phyloP scores from a whole-genome alignment of 306 rosid species.

The Begonia peltatifolia region DNA sequence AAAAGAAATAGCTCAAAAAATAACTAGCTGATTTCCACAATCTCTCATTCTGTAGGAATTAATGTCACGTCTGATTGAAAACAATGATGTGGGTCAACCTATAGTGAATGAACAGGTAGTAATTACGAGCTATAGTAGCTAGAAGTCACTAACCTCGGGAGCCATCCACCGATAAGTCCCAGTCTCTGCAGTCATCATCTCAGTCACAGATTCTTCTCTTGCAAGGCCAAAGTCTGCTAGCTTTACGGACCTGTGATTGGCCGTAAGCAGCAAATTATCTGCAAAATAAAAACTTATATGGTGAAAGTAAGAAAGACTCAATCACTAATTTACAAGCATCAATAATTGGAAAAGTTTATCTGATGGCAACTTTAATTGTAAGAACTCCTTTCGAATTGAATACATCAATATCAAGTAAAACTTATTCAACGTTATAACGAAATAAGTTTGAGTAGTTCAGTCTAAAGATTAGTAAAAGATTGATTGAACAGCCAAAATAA shows the following conservation, averaged over 20 bases:
- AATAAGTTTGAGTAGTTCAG: background rate
- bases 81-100: too few species aligned
- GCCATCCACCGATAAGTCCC: conserved; percentile 99
- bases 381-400: too few species aligned
- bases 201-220: conserved; percentile 91
- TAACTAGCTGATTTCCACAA: too few species aligned
- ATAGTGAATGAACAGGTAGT: too few species aligned
- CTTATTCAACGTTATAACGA: too few species aligned
- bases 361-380: too few species aligned
- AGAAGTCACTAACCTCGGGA: conserved; percentile 55
- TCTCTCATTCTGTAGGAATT: too few species aligned
- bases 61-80: too few species aligned
- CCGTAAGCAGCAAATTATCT: conserved; percentile 91
- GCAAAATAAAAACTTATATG: conserved; percentile 18
- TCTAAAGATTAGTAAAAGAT: conserved; percentile 3
- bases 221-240: conserved; percentile 98
- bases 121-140: background rate
- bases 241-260: conserved; percentile 68
- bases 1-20: too few species aligned
- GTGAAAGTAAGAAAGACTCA: background rate
- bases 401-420: too few species aligned
- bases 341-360: too few species aligned
- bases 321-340: background rate
- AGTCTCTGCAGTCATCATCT: conserved; percentile 98
- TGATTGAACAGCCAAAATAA: background rate